Base-by-base conservation (phyloP, 1,284 basidiomycete species). In the Heliocybe sulcata region DNA sequence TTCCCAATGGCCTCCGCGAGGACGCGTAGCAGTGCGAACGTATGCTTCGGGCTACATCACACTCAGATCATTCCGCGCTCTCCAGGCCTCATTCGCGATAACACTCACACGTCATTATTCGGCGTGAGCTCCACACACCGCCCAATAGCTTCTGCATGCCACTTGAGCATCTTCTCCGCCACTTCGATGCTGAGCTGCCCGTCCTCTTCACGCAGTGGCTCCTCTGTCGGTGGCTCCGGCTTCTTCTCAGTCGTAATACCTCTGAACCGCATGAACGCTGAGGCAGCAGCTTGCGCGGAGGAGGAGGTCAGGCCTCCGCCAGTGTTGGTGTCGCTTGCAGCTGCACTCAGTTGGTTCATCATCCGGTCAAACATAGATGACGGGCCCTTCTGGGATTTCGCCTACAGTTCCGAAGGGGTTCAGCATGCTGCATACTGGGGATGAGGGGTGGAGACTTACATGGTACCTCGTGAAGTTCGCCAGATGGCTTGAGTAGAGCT, bases 71-170 rank as follows among this genome's bases (percentile, higher is more conserved):
- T 25, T 26, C 27, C 11, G 4, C 20, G n/a, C 16, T 33, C 25
- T 42, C 22, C 25, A n/a, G 11, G 8, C 45, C 3, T 23, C 20
- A 35, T 26, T 19, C 52, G 45, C 19, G 22, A 42, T 56, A 12
- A 51, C 1, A 75, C 90, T 71, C 64, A 96, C 91, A 95, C 84
- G 62, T 98, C 95, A 50, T 80, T 82, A 1, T 81, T 64, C 2
- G 84, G 71, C 63, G 86, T 94, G 26, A 98, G 74, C 69, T 97
- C 94, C 8, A 95, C 90, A 60, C 92, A 94, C 59, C 95, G 76
- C 2, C 95, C 94, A 31, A 96, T 85, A 1, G 93, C 90, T 67
- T 98, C 95, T 1, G 95, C 94, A 69, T 98, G 95, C 93, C 94
- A 97, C 67, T 86, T 92, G 19, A 98, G 72, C 84, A 98, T 94